These are phyloP conservation scores for Leccinellum rugosiceps DNA, from an alignment of 768 basidiomycete species.

Conservation along the genomic window DNA sequence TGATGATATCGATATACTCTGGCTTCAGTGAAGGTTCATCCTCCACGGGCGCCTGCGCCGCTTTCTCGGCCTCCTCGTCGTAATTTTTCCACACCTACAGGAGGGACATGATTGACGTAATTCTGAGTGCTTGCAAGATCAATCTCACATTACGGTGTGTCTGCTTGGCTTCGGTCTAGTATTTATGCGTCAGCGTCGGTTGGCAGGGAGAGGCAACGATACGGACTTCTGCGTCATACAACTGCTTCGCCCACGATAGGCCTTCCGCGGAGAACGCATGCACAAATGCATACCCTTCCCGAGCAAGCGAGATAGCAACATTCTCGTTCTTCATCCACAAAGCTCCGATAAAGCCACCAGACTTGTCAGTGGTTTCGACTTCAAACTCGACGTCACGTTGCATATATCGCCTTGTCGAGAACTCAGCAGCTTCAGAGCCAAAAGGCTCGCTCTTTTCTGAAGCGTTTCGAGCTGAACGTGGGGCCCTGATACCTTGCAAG, in stretches of 20 bases:
- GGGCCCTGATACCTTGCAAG: constrained; percentile 79
- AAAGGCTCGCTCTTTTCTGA: constrained; percentile 89
- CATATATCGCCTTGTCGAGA: constrained; percentile 77
- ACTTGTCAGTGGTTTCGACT: constrained; percentile 87
- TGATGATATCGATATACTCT: constrained; percentile 89
- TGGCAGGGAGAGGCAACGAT: constrained; percentile 1
- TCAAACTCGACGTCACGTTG: constrained; percentile 95
- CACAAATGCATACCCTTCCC: constrained; percentile 85
- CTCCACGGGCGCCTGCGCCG: constrained; percentile 45
- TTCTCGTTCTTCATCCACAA: constrained; percentile 86
- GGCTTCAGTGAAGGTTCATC: constrained; percentile 56
- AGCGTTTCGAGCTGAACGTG: constrained; percentile 74
- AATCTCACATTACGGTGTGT: constrained; percentile 71
- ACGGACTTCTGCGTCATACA: constrained; percentile 80
- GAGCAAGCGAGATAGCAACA: constrained; percentile 76
- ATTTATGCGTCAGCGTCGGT: constrained; percentile 4
- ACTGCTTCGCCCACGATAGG: constrained; percentile 73
- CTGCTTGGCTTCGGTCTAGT: constrained; percentile 76
- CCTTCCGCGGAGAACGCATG: constrained; percentile 86
- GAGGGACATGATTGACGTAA: not conserved
- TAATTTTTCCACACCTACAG: constrained; percentile 83
- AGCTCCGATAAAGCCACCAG: constrained; percentile 91
- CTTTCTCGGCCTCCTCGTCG: constrained; percentile 67
- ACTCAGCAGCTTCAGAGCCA: constrained; percentile 80
- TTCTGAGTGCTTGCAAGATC: not conserved